Conservation (phyloP, 805 yeast genomes). For the Pichia rugopelliculosa region DNA sequence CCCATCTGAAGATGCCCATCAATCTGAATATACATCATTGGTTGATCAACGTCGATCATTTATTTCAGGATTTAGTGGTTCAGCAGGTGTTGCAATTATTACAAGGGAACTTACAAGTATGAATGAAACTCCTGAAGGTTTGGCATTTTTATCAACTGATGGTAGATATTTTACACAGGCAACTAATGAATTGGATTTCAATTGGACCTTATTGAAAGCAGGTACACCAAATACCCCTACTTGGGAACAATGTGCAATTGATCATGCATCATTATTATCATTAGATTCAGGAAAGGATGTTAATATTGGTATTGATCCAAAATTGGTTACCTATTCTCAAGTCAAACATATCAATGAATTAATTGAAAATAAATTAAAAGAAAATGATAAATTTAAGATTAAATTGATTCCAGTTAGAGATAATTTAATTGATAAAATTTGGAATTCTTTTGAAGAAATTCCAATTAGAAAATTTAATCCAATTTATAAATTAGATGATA, state of each 20-base stretch:
- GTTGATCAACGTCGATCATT: constrained; percentile 50
- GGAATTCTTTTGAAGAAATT: constrained; percentile 48
- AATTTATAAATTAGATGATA: constrained; percentile 42
- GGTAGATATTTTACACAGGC: constrained; percentile 58
- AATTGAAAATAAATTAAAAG: constrained; percentile 25
- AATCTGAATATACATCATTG: constrained; percentile 50
- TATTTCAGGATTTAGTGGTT: constrained; percentile 53
- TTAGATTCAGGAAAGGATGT: constrained; percentile 35
- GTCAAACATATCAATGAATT: constrained; percentile 28
- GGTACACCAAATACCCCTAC: constrained; percentile 42
- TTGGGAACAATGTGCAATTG: constrained; percentile 54
- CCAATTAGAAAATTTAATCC: constrained; percentile 51
- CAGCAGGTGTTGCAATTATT: constrained; percentile 54
- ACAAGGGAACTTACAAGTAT: constrained; percentile 46
- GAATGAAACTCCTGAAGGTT: constrained; percentile 47
- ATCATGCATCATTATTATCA: constrained; percentile 42
- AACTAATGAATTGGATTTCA: constrained; percentile 48
- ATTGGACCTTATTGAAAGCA: constrained; percentile 50
- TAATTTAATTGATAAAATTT: constrained; percentile 42
- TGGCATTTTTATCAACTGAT: constrained; percentile 51
- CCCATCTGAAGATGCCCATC: constrained; percentile 60
- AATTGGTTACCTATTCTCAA: constrained; percentile 33
- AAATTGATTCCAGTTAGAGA: constrained; percentile 38
- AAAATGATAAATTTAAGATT: constrained; percentile 28
- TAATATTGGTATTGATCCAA: constrained; percentile 42